Base-by-base conservation (phyloP, 2,329 filamentous ascomycete species). In the Ophiostoma sp. region DNA sequence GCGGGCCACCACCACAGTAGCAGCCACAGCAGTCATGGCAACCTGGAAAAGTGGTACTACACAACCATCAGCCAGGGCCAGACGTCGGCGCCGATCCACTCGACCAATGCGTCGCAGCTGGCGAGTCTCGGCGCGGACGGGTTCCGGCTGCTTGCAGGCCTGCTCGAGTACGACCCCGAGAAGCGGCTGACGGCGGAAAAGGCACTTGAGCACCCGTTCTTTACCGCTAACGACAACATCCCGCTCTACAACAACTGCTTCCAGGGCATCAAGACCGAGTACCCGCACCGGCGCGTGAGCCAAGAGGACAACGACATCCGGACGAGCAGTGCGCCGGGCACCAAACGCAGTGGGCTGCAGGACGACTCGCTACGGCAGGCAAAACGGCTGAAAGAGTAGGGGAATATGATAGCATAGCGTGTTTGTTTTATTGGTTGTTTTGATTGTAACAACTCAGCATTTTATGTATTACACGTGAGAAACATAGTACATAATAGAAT, bases 291-390 rank as follows among this genome's bases (percentile, higher is more conserved):
- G 8, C 87, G 94, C 67, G 94, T 99, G 57, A 97, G 91, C 75
- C 90, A 96, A 76, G 95, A 99, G 76, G 93, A 97, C 77, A 96
- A 97, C 75, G 95, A 98, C 79, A 97, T 98, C 70, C 85, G 92
- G n/a, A 94, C 92, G 0, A 89, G 90, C 62, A 96, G 93, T 78
- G 79, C 97, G 48, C 93, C 94, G 0, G 95, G 94, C 0, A 97
- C 94, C 0, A 98, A 98, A 81, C 84, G 94, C 72, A 94, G 90
- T 73, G 94, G 91, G 0, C 77, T 97, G 57, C 91, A 90, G 0
- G 94, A 98, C 76, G 94, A 97, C 68, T 82, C 82, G 23, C 77
- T 96, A n/a, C 82, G 89, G 64, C 80, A 88, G 48, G 86, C 87
- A 4, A 90, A 90, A 80, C 81, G 88, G 71, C 74, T 89, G 27